phyloP scores from a whole-genome alignment of 176 grass and related monocot species.

The Oryza punctata region DNA sequence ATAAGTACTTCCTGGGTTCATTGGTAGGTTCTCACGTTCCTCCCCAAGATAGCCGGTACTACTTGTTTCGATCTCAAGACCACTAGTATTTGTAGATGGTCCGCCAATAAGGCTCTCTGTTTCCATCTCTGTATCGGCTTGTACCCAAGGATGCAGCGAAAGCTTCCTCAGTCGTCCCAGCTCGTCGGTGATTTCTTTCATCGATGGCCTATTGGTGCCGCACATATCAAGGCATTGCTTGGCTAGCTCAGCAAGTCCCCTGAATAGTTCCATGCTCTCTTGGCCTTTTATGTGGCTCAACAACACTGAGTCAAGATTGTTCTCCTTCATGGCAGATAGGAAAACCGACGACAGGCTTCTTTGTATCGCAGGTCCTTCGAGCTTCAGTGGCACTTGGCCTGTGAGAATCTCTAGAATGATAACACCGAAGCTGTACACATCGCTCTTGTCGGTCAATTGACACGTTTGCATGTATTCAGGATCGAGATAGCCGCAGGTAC shows the following conservation, averaged over 20 bases:
- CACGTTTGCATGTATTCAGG: conserved; percentile 54
- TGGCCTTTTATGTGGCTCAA: conserved; percentile 18
- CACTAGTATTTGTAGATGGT: neutral
- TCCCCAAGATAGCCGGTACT: conserved; percentile 1
- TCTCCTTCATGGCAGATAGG: conserved; percentile 26
- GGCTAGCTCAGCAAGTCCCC: conserved; percentile 31
- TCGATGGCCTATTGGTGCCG: conserved; percentile 29
- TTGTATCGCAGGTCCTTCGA: conserved; percentile 7
- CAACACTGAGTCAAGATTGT: conserved; percentile 30
- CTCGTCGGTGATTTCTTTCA: conserved; percentile 39
- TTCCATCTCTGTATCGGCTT: neutral
- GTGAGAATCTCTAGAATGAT: conserved; percentile 40
- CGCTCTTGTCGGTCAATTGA: conserved; percentile 41
- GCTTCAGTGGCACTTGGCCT: conserved; percentile 23
- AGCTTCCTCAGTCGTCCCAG: conserved; percentile 33
- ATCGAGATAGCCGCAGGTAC: conserved; percentile 39
- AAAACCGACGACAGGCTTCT: conserved; percentile 26
- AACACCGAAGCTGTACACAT: conserved; percentile 28
- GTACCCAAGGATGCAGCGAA: conserved; percentile 31
- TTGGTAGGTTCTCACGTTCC: conserved; percentile 14
- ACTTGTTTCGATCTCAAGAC: conserved; percentile 4
- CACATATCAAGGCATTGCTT: conserved; percentile 43
- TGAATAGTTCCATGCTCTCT: conserved; percentile 22
- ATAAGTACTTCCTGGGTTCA: conserved; percentile 43
- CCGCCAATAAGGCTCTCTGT: conserved; percentile 1